Conservation (phyloP, 2,329 filamentous ascomycete species). For the Verticillium klebahnii region DNA sequence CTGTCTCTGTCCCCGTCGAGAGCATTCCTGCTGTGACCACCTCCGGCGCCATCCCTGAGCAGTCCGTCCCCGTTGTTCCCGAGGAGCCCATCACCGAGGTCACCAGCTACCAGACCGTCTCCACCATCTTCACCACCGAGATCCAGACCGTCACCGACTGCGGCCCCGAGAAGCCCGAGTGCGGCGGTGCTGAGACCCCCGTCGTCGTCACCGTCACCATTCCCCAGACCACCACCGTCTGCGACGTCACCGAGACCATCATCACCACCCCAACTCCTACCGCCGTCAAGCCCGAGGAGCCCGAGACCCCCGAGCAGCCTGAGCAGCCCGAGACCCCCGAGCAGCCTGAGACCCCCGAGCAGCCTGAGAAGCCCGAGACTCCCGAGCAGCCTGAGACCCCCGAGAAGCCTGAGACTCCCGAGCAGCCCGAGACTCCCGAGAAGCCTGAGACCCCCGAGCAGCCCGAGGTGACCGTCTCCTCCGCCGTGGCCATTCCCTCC, state of each 20-base stretch:
- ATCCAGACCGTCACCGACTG: conserved; percentile 47
- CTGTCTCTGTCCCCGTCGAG: conserved; percentile 4
- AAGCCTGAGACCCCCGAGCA: conserved; percentile 3
- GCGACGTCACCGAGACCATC: conserved; percentile 54
- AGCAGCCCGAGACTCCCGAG: conserved; percentile 10
- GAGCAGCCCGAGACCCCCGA: neutral
- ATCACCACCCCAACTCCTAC: conserved; percentile 31
- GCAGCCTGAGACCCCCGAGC: conserved; percentile 9
- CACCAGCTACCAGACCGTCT: conserved; percentile 39
- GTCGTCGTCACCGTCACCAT: conserved; percentile 49
- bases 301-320: conserved; percentile 5
- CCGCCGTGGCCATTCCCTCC: conserved; percentile 25
- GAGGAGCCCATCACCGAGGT: conserved; percentile 12
- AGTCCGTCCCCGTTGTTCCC: conserved; percentile 10
- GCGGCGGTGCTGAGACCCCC: conserved; percentile 28
- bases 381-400: conserved; percentile 9
- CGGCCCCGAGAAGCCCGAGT: conserved; percentile 40
- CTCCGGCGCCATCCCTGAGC: conserved; percentile 13
- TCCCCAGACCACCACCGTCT: conserved; percentile 55
- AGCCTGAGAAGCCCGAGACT: neutral
- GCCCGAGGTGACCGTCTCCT: conserved; percentile 14
- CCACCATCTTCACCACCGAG: conserved; percentile 46
- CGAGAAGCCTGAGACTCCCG: conserved; percentile 4
- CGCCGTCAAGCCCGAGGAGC: conserved; percentile 13
- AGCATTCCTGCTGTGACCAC: conserved; percentile 9